These are phyloP conservation scores for Sarocladium brachiariae DNA, from an alignment of 2,329 filamentous ascomycete genomes.

Conservation along the genomic window DNA sequence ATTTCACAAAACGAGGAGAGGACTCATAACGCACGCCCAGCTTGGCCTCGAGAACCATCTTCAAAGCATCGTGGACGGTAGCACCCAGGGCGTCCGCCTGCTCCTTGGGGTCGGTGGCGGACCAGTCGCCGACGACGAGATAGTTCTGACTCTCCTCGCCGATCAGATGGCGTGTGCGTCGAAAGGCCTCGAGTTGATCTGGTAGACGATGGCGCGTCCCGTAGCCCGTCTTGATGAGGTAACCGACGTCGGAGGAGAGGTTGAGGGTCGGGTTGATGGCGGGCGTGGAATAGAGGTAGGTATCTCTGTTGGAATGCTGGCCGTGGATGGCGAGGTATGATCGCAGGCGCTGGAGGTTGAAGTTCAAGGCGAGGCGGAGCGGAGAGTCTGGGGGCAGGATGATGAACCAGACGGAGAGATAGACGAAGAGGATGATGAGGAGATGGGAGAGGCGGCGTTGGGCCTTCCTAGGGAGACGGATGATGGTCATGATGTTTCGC, in stretches of 20 bases:
- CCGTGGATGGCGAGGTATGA: conserved; percentile 13
- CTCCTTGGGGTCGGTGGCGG: conserved; percentile 27
- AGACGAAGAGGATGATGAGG: conserved; percentile 18
- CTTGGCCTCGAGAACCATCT: conserved; percentile 27
- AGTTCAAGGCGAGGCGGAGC: conserved; percentile 26
- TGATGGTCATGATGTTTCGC: background rate
- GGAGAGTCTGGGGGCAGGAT: conserved; percentile 27
- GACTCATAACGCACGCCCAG: conserved; percentile 19
- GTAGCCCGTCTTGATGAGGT: conserved; percentile 50
- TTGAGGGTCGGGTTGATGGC: conserved; percentile 30
- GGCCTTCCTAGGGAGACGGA: conserved; percentile 10
- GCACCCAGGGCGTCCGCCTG: conserved; percentile 22
- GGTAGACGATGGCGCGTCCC: conserved; percentile 43
- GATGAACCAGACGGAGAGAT: conserved; percentile 20
- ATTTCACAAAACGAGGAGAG: conserved; percentile 33
- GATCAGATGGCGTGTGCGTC: conserved; percentile 24
- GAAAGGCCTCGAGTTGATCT: conserved; percentile 38
- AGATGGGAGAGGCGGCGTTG: conserved; percentile 22
- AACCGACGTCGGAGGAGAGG: conserved; percentile 38
- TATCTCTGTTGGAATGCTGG: background rate
- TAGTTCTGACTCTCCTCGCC: conserved; percentile 33
- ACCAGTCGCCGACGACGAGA: conserved; percentile 46
- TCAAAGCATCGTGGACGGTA: conserved; percentile 34
- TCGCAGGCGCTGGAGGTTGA: conserved; percentile 26
- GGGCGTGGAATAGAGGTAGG: background rate